Percentiles rank a stretch among this genome's conserved stretches.
Evolutionary conservation across 2,329 filamentous ascomycete genomes (phyloP).

Genomic region (Colletotrichum karsti): DNA sequence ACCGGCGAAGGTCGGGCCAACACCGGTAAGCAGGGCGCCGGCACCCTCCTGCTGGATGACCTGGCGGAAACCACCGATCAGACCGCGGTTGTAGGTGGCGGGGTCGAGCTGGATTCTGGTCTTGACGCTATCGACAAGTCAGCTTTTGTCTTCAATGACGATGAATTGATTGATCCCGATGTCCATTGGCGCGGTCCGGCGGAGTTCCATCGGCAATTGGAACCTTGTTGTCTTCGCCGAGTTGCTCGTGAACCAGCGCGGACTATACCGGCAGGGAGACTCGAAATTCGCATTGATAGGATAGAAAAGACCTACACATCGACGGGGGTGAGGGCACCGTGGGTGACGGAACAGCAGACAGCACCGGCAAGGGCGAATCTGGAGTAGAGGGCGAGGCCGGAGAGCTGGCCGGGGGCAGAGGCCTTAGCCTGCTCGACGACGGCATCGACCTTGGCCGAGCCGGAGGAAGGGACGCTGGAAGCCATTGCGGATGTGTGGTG

Average conservation of each 20-base stretch:
- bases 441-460: slow-evolving; percentile 56
- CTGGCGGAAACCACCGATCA: slow-evolving; percentile 87
- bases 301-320: slow-evolving; percentile 86
- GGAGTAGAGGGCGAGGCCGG: slow-evolving; percentile 80
- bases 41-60: slow-evolving; percentile 86
- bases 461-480: too few relatives aligned
- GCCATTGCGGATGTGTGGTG: slow-evolving; percentile 50
- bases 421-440: slow-evolving; percentile 51
- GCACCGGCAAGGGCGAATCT: slow-evolving; percentile 97
- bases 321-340: slow-evolving; percentile 95
- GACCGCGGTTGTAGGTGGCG: slow-evolving; percentile 85
- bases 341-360: slow-evolving; percentile 97
- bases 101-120: slow-evolving; percentile 95
- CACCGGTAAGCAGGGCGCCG: slow-evolving; percentile 85
- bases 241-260: slow-evolving; percentile 5
- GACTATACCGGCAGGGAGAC: not conserved
- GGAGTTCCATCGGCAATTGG: not conserved
- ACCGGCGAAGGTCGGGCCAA: slow-evolving; percentile 85
- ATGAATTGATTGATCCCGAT: too few relatives aligned
- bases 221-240: not conserved
- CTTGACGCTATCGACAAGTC: slow-evolving; percentile 75
- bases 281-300: not conserved
- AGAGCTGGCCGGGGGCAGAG: slow-evolving; percentile 51
- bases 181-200: not conserved
- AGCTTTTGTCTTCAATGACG: not conserved